Evolutionary conservation across 306 rosid genomes (phyloP), one percentile per base, ranked within the genome.

Genomic region (Ammopiptanthus mongolicus): DNA sequence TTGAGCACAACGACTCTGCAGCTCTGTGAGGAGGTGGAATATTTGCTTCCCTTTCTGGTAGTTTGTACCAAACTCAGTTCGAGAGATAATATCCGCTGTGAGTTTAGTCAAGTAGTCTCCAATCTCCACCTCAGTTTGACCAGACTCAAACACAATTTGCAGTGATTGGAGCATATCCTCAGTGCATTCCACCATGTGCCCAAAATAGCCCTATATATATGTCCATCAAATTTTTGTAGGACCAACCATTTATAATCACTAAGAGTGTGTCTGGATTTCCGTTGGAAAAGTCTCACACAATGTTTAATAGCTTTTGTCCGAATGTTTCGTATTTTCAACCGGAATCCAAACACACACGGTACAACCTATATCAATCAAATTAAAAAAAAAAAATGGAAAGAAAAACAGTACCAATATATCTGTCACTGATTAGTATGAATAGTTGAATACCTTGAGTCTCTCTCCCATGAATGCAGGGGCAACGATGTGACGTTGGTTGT

Each of bases 141-240:
- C 91, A 28, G 63, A 15, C 1, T 79, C 69, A 1, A 90, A 22
- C 61, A 53, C 86, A 17, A 74, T 82, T 65, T 82, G 31, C 2
- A 95, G 74, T 62, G 93, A 80, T 56, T 85, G 81, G 14, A 94
- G 75, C 90, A 86, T 84, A 47, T 88, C 82, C 71, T 82, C 60
- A 25, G 98, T 95, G 89, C 96, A 95, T 61, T 90, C 96, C 88
- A 90, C 93, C 98, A 95, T 95, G 75, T 86, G 78, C 59, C 86
- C 88, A 33, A 82, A 93, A 79, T 88, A 95, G 73, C 89, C 78
- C 98, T 34, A 8, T 5, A 46, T 29, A 0, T n/a, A 69, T 22
- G 18, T 7, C 23, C 28, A 33, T 55, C 74, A 73, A 18, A 34
- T 33, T 52, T 61, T 52, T 48, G 59, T 39, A 63, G n/a, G 8